Evolutionary conservation across 2,329 filamentous ascomycete genomes (phyloP).

Genomic region (Botrytis tulipae): DNA sequence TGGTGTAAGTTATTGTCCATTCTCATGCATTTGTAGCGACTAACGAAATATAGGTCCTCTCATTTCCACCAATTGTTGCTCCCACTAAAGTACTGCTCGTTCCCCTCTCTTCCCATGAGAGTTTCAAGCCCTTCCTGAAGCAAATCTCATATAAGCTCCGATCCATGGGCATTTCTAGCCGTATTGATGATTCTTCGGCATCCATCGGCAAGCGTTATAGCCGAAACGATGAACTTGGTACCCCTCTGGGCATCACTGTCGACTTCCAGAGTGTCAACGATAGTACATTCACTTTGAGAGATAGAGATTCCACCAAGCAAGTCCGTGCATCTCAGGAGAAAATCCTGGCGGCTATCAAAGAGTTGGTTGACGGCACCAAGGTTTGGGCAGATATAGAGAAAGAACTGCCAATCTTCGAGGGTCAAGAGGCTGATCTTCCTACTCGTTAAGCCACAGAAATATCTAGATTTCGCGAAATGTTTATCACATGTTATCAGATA

Average conservation of each 20-base stretch:
- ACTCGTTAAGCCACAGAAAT: conserved; percentile 22
- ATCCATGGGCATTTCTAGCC: conserved; percentile 73
- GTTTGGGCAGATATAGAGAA: conserved; percentile 67
- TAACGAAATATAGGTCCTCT: conserved; percentile 56
- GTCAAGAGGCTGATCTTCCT: conserved; percentile 55
- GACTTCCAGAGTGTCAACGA: conserved; percentile 96
- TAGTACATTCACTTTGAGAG: conserved; percentile 79
- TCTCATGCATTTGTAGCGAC: conserved; percentile 10
- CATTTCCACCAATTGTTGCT: conserved; percentile 75
- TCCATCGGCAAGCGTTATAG: conserved; percentile 94
- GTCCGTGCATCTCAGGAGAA: conserved; percentile 80
- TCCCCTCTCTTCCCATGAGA: conserved; percentile 76
- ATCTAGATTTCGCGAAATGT: neutral
- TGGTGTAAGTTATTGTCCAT: conserved; percentile 62
- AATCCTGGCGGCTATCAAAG: conserved; percentile 68
- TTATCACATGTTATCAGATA: neutral
- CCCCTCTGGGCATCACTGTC: conserved; percentile 87
- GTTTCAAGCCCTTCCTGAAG: conserved; percentile 76
- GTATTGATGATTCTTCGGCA: conserved; percentile 85
- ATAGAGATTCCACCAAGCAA: conserved; percentile 87
- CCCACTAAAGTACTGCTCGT: conserved; percentile 94
- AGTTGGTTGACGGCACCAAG: conserved; percentile 51
- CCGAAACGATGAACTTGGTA: conserved; percentile 93
- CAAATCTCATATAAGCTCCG: conserved; percentile 75
- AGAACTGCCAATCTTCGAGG: conserved; percentile 80